Base-by-base conservation (phyloP, 2,329 filamentous ascomycete species). In the Aspergillus spinulosporus region DNA sequence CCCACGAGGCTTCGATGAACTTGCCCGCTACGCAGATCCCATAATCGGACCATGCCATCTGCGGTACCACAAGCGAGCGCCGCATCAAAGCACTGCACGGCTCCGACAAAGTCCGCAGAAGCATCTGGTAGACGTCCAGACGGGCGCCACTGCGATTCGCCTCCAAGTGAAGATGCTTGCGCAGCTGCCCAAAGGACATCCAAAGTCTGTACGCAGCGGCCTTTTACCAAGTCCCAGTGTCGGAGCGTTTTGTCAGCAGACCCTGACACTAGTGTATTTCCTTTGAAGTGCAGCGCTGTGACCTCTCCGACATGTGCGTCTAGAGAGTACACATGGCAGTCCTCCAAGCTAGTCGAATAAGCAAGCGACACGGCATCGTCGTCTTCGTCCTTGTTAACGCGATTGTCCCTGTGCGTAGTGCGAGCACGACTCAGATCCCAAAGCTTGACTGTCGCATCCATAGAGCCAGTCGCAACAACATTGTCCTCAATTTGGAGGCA, bases 101-200 rank as follows among this genome's bases (percentile, higher is more conserved):
- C 90, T 28, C 94, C 94, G 8, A 99, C 91, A 73, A 97, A 99
- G 73, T 97, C 91, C 1, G 93, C 92, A 49, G 85, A 81, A 12
- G 84, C 80, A 58, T 88, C 84, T 3, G 85, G 78, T 12, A 86
- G 72, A 49, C 89, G 86, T 50, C 78, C 76, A 5, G 77, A 82
- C 50, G 89, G 87, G 59, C 90, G 84, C 92, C 92, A 97, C 58
- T 78, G 78, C 14, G 49, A 60, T 46, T 80, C 81, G 2, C 83
- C 81, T 49, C 82, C 82, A 54, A 90, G 81, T 4, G 84, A 87
- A 7, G 87, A 89, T 9, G 91, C 90, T 76, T 97, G 92, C 2
- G 94, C 92, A 3, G 94, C 92, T 7, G 94, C 94, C 94, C 94
- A 99, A 72, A 99, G 89, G 5, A 99, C 93, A 74, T 99, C 94